These are phyloP conservation scores for Spathaspora gorwiae DNA, from an alignment of 805 yeast species.

Conservation along the genomic window DNA sequence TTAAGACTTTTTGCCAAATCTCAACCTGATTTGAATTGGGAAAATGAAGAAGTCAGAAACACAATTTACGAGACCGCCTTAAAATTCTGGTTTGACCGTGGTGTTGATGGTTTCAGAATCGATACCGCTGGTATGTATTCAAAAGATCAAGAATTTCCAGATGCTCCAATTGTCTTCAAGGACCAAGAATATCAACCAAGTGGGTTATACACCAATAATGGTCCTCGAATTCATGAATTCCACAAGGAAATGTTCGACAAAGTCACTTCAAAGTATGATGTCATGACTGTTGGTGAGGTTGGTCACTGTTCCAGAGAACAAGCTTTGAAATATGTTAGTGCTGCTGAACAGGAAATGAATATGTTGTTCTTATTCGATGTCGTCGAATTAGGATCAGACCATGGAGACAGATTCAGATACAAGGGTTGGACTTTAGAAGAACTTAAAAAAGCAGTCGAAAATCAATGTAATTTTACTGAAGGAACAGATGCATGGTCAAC, in stretches of 20 bases:
- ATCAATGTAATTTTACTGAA: conserved; percentile 35
- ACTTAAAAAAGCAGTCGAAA: conserved; percentile 37
- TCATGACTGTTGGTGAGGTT: conserved; percentile 56
- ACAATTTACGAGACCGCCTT: conserved; percentile 46
- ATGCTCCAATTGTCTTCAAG: conserved; percentile 45
- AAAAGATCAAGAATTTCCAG: conserved; percentile 42
- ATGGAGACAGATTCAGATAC: conserved; percentile 31
- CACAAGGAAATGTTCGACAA: conserved; percentile 47
- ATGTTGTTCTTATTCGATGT: conserved; percentile 32
- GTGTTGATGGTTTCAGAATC: conserved; percentile 57
- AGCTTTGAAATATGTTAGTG: conserved; percentile 40
- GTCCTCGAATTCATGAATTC: conserved; percentile 56
- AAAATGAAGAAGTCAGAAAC: conserved; percentile 35
- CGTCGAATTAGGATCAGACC: conserved; percentile 33
- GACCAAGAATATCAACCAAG: conserved; percentile 38
- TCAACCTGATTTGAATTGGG: conserved; percentile 65
- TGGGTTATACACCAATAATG: conserved; percentile 30
- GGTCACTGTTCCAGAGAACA: conserved; percentile 40
- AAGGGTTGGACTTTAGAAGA: conserved; percentile 33
- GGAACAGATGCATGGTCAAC: conserved; percentile 56
- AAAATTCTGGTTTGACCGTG: conserved; percentile 51
- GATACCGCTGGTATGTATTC: conserved; percentile 53
- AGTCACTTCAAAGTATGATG: conserved; percentile 45
- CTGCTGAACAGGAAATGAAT: conserved; percentile 32
- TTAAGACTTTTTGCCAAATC: conserved; percentile 47